A percentile compares a stretch with the other conserved stretches of the same genome.
phyloP scores from a whole-genome alignment of 1,139 yeast genomes.

The Saccharomyces pastorianus region DNA sequence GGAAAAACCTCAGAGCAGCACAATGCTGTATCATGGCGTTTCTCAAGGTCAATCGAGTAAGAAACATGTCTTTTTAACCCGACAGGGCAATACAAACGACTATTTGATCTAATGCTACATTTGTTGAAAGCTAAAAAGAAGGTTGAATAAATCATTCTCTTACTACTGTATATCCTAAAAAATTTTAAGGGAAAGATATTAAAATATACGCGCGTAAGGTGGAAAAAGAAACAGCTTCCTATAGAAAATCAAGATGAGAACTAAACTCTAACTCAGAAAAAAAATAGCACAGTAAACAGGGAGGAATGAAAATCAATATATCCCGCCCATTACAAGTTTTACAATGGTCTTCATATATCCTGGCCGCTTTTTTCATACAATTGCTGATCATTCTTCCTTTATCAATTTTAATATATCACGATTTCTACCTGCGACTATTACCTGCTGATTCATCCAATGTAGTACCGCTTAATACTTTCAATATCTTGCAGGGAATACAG shows the following conservation, averaged over 20 bases:
- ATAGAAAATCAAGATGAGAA: not conserved
- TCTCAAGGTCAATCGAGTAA: not conserved
- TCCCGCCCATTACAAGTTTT: conserved; percentile 24
- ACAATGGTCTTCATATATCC: conserved; percentile 25
- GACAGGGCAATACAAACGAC: not conserved
- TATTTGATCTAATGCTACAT: not conserved
- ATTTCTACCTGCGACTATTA: conserved; percentile 23
- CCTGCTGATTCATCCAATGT: conserved; percentile 26
- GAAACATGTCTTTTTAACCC: not conserved
- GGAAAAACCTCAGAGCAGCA: too few relatives aligned
- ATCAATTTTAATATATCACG: conserved; percentile 25
- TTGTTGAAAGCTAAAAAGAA: not conserved
- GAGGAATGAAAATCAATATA: conserved; percentile 23
- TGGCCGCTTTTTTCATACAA: conserved; percentile 17
- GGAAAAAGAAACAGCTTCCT: not conserved
- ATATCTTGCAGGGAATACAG: not conserved
- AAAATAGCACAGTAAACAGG: not conserved
- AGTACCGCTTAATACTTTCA: conserved; percentile 15
- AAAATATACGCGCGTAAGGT: not conserved
- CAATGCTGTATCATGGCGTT: too few relatives aligned
- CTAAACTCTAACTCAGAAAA: not conserved
- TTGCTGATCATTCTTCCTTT: conserved; percentile 24
- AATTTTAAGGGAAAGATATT: not conserved
- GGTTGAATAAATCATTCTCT: not conserved
- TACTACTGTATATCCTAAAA: not conserved